phyloP scores from a whole-genome alignment of 495 filamentous ascomycete genomes.

The Sordaria brevicollis region DNA sequence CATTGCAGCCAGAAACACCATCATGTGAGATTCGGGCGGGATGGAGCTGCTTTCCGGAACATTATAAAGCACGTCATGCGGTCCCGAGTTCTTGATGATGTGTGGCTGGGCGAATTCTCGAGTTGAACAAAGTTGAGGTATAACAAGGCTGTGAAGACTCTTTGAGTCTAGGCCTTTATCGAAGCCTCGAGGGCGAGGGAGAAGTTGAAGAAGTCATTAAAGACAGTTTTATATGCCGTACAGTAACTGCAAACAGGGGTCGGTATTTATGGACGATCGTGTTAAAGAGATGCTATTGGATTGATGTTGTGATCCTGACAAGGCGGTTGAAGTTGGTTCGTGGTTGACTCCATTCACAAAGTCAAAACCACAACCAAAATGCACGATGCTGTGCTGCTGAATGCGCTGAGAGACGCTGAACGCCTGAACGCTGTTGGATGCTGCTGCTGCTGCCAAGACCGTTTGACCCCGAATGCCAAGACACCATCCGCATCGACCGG shows the following conservation, averaged over 20 bases:
- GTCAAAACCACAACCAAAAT: neutral
- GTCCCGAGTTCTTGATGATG: neutral
- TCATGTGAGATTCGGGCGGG: neutral
- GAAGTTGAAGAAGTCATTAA: no score
- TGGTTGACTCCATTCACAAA: neutral
- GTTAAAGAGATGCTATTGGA: neutral
- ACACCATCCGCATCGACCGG: neutral
- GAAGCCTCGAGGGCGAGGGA: neutral
- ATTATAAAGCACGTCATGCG: neutral
- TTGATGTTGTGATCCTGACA: neutral
- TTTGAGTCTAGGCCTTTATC: neutral
- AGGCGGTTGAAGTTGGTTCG: neutral
- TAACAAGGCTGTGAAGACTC: neutral
- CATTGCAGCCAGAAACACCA: neutral
- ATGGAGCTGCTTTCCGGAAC: neutral
- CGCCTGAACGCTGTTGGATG: no score
- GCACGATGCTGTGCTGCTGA: neutral
- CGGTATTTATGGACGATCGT: neutral
- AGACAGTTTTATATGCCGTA: neutral
- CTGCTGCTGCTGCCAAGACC: neutral
- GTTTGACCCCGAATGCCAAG: neutral
- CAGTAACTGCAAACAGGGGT: neutral
- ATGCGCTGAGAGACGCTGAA: no score
- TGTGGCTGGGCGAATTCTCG: neutral
- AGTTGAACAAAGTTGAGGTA: neutral